Evolutionary conservation across 2,329 filamentous ascomycete species (phyloP), one percentile per base, ranked within the genome.

Genomic region (Apiospora sp.): DNA sequence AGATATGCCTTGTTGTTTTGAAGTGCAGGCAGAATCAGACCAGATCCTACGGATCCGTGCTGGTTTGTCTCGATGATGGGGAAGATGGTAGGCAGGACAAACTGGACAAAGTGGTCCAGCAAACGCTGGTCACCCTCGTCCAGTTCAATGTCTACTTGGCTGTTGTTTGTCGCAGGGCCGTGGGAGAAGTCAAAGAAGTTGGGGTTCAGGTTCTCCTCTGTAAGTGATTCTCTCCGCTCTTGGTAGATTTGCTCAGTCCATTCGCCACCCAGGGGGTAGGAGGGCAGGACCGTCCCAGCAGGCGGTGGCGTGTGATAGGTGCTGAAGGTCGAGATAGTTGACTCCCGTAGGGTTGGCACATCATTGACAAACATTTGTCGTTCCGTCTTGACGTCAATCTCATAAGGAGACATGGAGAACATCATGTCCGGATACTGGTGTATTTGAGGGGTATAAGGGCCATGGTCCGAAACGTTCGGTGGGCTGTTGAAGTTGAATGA

Each of bases 301-400:
- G 92, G 90, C 43, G 94, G 93, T 22, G 94, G 94, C 30, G 92
- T 91, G 78, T 94, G 92, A 81, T 92, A 96, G n/a, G 94, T 95
- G 88, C 92, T 97, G 84, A 97, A 98, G 34, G 95, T 97, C 0
- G 95, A 97, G 49, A 95, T 92, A 44, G 94, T 94, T 16, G 95
- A 97, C 83, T 98, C 95, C 76, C 91, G 88, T 73, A 96, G 87
- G 19, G 95, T 93, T 5, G 94, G 94, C 72, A 98, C 89, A 80
- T 98, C 94, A 79, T 98, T 94, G 83, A 98, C 92, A 82, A 94
- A 98, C 87, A 97, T 95, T 78, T 98, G 94, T 75, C 94, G 90
- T 85, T 98, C 96, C 0, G 95, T 98, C 88, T 96, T 97, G 86
- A 98, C 93, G 82, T 98, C 96, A 74, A 98, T 92, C 83, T 98